Evolutionary conservation across 805 yeast species (phyloP).

Genomic region (Hanseniaspora singularis): DNA sequence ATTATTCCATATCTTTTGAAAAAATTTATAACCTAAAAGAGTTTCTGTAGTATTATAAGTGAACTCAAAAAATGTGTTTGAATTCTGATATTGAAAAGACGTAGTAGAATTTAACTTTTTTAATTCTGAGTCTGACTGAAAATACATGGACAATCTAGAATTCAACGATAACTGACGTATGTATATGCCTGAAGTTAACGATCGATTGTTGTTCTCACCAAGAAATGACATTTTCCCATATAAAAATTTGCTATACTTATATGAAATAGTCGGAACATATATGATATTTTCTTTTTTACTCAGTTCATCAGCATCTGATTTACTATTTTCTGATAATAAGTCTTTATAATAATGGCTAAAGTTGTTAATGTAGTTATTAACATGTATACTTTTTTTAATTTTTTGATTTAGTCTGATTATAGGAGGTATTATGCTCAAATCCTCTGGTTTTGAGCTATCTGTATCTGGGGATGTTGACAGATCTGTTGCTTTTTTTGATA

Average conservation of each 20-base stretch:
- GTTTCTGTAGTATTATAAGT: slow-evolving; percentile 77
- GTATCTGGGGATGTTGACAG: background rate
- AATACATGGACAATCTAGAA: slow-evolving; percentile 54
- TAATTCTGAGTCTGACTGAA: slow-evolving; percentile 6
- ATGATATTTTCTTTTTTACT: background rate
- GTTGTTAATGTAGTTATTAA: background rate
- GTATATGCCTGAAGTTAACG: slow-evolving; percentile 76
- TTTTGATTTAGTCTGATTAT: background rate
- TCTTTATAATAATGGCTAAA: slow-evolving; percentile 5
- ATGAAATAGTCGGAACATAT: background rate
- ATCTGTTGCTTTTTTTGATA: background rate
- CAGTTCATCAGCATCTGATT: too few relatives aligned
- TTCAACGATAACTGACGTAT: slow-evolving; percentile 48
- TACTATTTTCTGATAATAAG: background rate
- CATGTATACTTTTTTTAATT: background rate
- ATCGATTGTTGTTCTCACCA: slow-evolving; percentile 30
- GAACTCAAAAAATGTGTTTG: slow-evolving; percentile 55
- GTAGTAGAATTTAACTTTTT: slow-evolving; percentile 41
- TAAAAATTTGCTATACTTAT: slow-evolving; percentile 35
- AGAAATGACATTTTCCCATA: slow-evolving; percentile 89
- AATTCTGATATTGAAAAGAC: slow-evolving; percentile 56
- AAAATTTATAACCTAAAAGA: slow-evolving; percentile 64
- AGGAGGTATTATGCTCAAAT: background rate
- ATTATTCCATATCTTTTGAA: slow-evolving; percentile 47
- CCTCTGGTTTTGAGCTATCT: background rate